Evolutionary conservation across 2,329 filamentous ascomycete genomes (phyloP), one percentile per base, ranked within the genome.

Genomic region (Fragosphaeria purpurea): DNA sequence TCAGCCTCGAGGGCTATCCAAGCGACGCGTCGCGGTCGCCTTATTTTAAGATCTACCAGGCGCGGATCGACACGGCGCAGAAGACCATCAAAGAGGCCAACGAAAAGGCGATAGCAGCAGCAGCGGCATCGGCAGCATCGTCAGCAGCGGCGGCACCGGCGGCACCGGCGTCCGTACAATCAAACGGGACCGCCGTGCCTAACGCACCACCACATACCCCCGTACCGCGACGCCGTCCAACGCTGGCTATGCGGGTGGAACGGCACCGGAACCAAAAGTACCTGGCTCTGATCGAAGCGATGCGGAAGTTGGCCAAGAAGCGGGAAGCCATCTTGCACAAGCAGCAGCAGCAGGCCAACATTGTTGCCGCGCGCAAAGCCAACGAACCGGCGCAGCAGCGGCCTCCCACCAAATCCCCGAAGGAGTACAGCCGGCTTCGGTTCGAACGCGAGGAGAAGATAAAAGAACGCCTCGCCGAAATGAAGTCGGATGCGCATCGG

Each of bases 281-380:
- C 62, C 72, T 97, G 51, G 86, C 86, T 44, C 76, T 97, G 60
- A 83, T 98, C 58, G 91, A 97, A 67, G 87, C 87, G 4, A 96
- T 97, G 88, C 81, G 90, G 41, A 98, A 97, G 65, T 67, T 95
- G 45, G 90, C 90, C 1, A 94, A 95, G 73, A 97, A 96, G 68
- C 81, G 91, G 32, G 93, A 98, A 68, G 85, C 86, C 9, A 77
- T 80, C 32, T 72, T 82, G 33, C 88, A 93, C 63, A 97, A 97
- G 70, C 87, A 93, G 63, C 86, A 91, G 62, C 88, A 96, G 63
- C 77, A 81, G 53, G 79, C 83, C 9, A 79, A 80, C 55, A 79
- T 88, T 51, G 87, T 88, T 46, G 85, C 86, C 35, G 81, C 88
- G 65, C 83, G 93, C 50, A 96, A 96, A 66, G 77, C 81, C 11